Base-by-base conservation (phyloP, 352 stramenopile species). In the Globisporangium abappressorium region DNA sequence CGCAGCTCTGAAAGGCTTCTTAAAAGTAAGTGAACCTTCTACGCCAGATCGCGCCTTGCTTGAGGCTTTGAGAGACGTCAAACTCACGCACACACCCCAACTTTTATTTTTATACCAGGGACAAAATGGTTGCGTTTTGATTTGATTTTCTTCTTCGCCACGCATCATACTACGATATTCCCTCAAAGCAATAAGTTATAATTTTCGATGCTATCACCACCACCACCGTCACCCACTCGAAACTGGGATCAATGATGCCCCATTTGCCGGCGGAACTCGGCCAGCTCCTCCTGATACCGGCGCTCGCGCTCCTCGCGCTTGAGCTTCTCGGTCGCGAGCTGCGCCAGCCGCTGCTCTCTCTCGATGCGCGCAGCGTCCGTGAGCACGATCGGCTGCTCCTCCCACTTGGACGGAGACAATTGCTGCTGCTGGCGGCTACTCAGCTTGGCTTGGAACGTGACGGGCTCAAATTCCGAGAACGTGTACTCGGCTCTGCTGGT, bases 251-350 rank as follows among this genome's bases (percentile, higher is more conserved):
- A 46, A 46, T 33, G 18, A 24, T 64, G 54, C 6, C 69, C 53
- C 67, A 77, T 71, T 12, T 66, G 64, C 5, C 58, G 68, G 14
- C 70, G 73, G 58, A 87, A 90, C 20, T 78, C 78, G 24, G 72
- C 71, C 4, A 90, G 70, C 56, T 90, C 81, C 51, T 90, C 76
- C 61, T 88, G 81, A 68, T 77, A 90, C 65, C 74, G 73, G 0
- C 67, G 74, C 30, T 90, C 79, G 8, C 81, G 79, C 38, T 88
- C 79, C 57, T 81, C 76, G 2, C 75, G 75, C 56, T 68, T 73
- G 22, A 62, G 65, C 22, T 70, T 66, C 28, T 74, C 65, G 3
- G 67, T 64, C 8, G 68, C 65, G 4, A 59, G 54, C 20, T 62
- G 72, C 55, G 64, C 61, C 4, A 74, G 51, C 5, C 85, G 70